Evolutionary conservation across 768 basidiomycete species (phyloP), one percentile per base, ranked within the genome.

Genomic region (Auricularia heimuer): DNA sequence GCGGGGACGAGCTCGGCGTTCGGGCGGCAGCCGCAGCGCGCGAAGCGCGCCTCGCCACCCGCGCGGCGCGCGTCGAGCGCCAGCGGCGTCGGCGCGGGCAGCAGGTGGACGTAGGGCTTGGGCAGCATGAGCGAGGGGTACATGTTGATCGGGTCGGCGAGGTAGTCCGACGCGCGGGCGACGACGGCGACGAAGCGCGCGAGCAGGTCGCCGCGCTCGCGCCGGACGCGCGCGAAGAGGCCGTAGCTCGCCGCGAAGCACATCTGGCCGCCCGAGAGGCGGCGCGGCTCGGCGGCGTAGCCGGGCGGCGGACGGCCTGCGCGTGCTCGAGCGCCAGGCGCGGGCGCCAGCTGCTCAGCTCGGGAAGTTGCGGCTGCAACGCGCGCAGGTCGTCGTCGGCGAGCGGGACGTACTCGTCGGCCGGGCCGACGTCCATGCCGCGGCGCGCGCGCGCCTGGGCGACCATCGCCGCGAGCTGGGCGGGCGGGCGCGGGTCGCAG

Each of bases 41-140:
- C 84, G 71, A 86, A 93, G 33, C 86, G 77, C 6, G 77, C 80
- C 64, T 86, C 78, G 65, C 81, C 82, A 3, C 92, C 92, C 0
- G 82, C 82, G 16, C 83, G 78, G 18, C 94, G 75, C 2, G 89
- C 81, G 68, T 98, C 94, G 35, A 98, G 77, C 1, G 90, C 88
- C 4, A 95, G 71, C 29, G 24, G 29, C 3, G 4, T 24, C 21
- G 12, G 29, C 12, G 11, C 34, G 0, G 88, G 89, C 1, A 97
- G 72, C 16, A 90, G 79, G 66, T 92, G 88, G 0, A 96, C 93
- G 68, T 85, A 86, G 0, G 89, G 89, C 71, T 93, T 94, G 36
- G 91, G 89, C 76, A 89, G 83, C 10, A 94, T 93, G 21, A 79
- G 69, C 0, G 69, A 67, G 2, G 63, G 47, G n/a, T 36, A 66